These are phyloP conservation scores for Umbelopsis sp. DNA, from an alignment of 371 early-diverging fungal genomes.

Conservation along the genomic window DNA sequence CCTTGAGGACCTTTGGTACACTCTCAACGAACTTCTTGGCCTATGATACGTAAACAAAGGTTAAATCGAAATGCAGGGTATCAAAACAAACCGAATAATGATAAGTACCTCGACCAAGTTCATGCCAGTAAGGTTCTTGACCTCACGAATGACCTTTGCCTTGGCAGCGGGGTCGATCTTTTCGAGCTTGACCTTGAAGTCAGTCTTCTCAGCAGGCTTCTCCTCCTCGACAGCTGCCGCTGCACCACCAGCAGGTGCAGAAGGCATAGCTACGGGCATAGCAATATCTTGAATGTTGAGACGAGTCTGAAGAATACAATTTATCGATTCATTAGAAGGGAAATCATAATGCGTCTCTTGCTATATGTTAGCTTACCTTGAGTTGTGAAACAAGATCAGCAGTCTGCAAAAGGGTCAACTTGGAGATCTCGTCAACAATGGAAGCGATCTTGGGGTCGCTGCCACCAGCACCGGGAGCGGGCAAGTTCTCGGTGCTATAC, in stretches of 20 bases:
- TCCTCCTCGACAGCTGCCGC: slow-evolving; percentile 72
- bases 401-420: slow-evolving; percentile 90
- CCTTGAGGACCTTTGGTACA: slow-evolving; percentile 95
- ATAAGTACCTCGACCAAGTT: slow-evolving; percentile 88
- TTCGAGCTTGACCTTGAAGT: slow-evolving; percentile 93
- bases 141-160: slow-evolving; percentile 98
- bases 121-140: slow-evolving; percentile 92
- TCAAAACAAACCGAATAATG: not conserved
- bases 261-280: slow-evolving; percentile 78
- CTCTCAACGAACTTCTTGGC: slow-evolving; percentile 99
- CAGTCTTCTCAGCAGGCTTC: slow-evolving; percentile 89
- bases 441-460: slow-evolving; percentile 75
- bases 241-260: slow-evolving; percentile 63
- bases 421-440: slow-evolving; percentile 89
- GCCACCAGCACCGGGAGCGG: slow-evolving; percentile 62
- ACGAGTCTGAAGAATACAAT: slow-evolving; percentile 56
- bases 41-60: slow-evolving; percentile 24
- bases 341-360: not conserved
- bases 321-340: not conserved
- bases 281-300: slow-evolving; percentile 93
- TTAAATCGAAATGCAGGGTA: no score
- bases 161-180: slow-evolving; percentile 94
- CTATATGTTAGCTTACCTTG: slow-evolving; percentile 64
- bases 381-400: slow-evolving; percentile 85
- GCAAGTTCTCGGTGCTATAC: slow-evolving; percentile 51